Base-by-base conservation (phyloP, 495 filamentous ascomycete genomes). In the Friedmanniomyces simplex region DNA sequence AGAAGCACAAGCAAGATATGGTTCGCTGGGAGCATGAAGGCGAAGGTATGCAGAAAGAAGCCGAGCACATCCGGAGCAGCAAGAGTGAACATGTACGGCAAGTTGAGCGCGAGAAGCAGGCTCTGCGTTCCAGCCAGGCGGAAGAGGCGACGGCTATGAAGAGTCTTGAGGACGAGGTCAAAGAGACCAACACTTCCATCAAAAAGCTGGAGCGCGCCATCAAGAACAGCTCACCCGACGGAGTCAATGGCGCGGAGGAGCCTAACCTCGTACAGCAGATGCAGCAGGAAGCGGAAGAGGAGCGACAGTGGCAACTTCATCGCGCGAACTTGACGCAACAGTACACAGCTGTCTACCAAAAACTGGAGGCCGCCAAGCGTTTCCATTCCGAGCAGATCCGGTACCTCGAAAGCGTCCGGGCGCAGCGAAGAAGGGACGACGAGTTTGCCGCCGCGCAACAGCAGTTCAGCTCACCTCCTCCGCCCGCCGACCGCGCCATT, bases 201-300 rank as follows among this genome's bases (percentile, higher is more conserved):
- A 85, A 85, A 70, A 72, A 75, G 47, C 72, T 85, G 2, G 83
- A 86, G 60, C 80, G 82, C 24, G 76, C 80, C 49, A 71, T 76
- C 50, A 76, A 77, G 64, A 70, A 70, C 30, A 48, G 14, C 39
- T 52, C 57, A 10, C 56, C 61, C 24, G 49, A 60, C 26, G 26
- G 57, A 18, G 21, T 20, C 72, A 34, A 25, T 16, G 72, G 74
- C 16, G 77, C 72, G 12, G 72, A 67, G 1, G 77, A 78, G 42
- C 75, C 71, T 26, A 77, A 77, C 39, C 74, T 75, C 58, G 63
- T 66, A 18, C 74, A 75, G 36, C 76, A 73, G 53, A 73, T 79
- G 24, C 63, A 74, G 53, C 73, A 74, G 53, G 80, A 83, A 57
- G 76, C 73, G 50, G 80, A 82, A 57, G 76, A 80, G 45, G 79